Base-by-base conservation (phyloP, 2,329 filamentous ascomycete genomes). In the Colletotrichum tamarilloi region DNA sequence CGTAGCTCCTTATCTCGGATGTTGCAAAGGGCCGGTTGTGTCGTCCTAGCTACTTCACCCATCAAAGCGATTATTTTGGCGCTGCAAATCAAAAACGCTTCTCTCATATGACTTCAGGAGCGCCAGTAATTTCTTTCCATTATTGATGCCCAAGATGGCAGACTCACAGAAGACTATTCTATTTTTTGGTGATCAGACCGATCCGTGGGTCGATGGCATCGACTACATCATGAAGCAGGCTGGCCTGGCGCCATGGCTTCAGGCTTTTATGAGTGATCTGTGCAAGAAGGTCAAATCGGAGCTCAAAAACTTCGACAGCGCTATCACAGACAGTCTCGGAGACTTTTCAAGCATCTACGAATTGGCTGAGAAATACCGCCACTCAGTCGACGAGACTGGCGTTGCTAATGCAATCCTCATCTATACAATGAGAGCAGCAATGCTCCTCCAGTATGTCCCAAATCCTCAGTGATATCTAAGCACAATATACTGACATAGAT, bases 181-280 rank as follows among this genome's bases (percentile, higher is more conserved):
- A 24, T 53, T 66, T 22, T 66, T 66, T 1, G 63, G 63, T 2
- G 63, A 56, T 2, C 32, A 66, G 14, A 66, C 63, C 22, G 63
- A 66, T 24, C 52, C 53, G 14, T 66, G 63, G 63, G 32, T 42
- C 24, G 63, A 66, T n/a, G 32, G 30, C n/a, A 42, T 66, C 63
- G 63, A 66, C 32, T 26, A 16, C 6, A 30, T 66, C 22, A 38
- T 56, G n/a, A 38, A 57, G 7, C 24, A 57, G 53, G 63, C 63
- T 24, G 63, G 52, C 63, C n/a, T 7, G 30, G 26, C 32, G 1
- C 16, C 52, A 26, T 66, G 63, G 63, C 24, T 66, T 16, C 53
- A 56, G 2, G 11, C 6, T 8, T 66, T 66, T 22, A 14, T 66
- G 3, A 53, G 28, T 24, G 63, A 66, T 3, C 22, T 57, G 8